These are phyloP conservation scores for Kalanchoe fedtschenkoi DNA, from an alignment of 164 flowering plant species.

Conservation along the genomic window DNA sequence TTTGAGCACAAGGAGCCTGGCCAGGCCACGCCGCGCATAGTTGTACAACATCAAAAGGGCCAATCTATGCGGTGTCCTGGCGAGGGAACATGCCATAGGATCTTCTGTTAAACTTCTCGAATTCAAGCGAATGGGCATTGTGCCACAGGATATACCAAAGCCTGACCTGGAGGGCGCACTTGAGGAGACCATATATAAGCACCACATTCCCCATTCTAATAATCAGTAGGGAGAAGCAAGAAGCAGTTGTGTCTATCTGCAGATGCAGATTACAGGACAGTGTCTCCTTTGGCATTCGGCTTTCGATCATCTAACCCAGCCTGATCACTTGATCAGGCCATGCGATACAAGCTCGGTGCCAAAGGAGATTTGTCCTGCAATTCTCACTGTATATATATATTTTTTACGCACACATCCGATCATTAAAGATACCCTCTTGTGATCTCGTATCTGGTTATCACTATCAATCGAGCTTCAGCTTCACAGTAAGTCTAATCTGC, in stretches of 20 bases:
- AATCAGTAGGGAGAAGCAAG: not conserved
- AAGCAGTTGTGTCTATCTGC: not conserved
- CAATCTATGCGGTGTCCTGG: no score
- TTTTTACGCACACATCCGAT: no score
- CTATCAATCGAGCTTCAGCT: no score
- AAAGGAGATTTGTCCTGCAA: conserved; percentile 5
- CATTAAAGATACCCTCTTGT: no score
- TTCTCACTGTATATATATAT: not conserved
- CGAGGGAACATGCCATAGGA: conserved; percentile 2
- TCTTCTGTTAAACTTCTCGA: not conserved
- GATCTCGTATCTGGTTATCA: no score
- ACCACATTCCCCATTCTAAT: not conserved
- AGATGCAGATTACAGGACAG: conserved; percentile 2
- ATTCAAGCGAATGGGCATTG: not conserved
- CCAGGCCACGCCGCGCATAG: no score
- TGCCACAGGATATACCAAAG: not conserved
- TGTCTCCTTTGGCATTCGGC: conserved; percentile 3
- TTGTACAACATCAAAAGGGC: no score
- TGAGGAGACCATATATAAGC: not conserved
- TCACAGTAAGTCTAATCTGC: no score
- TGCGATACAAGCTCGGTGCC: not conserved
- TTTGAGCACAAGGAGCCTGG: no score
- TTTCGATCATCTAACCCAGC: not conserved
- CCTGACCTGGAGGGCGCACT: not conserved
- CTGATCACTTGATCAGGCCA: not conserved